Evolutionary conservation across 805 yeast genomes (phyloP), one percentile per base, ranked within the genome.

Genomic region (Cyberlindnera mississippiensis): DNA sequence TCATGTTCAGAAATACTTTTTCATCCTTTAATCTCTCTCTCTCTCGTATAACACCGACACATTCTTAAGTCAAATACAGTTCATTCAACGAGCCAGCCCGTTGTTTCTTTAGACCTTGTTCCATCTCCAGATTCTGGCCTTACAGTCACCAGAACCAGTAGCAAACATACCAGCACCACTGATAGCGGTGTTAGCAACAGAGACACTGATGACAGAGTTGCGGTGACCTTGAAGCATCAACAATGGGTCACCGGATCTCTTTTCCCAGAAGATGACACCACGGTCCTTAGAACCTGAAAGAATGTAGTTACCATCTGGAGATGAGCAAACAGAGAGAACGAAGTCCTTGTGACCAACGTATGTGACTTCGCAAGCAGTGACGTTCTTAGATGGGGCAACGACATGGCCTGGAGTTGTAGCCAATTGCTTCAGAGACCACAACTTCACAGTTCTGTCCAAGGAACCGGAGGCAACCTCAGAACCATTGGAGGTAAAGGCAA

Each of bases 211-310:
- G 36, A 93, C 98, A 9, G 96, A 85, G 70, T 91, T 91, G 62
- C 93, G 81, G 65, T 91, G 98, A 28, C 98, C 98, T 69, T 89
- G 97, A 56, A 93, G 75, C 96, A 90, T 88, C 59, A 91, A 74
- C 64, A 88, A 79, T 40, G 96, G 95, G 64, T 87, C 90, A 49
- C 96, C 96, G 12, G 90, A 78, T 35, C 73, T 71, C 55, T 90
- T 90, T 62, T 91, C 96, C 99, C 99, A 91, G 71, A 91, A 85
- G 49, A 90, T 85, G 41, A 91, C 96, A 40, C 97, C 96, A 57
- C 97, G 82, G 70, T 91, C 99, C 65, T 91, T 91, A 26, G 96
- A 88, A 40, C 98, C 98, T 1, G 96, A 85, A 43, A 91, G 72
- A 42, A 91, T 85, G 71, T 87, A 91, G 62, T 87, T 84, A 56